Base-by-base conservation (phyloP, 805 yeast species). In the Jamesozyma rosinii region DNA sequence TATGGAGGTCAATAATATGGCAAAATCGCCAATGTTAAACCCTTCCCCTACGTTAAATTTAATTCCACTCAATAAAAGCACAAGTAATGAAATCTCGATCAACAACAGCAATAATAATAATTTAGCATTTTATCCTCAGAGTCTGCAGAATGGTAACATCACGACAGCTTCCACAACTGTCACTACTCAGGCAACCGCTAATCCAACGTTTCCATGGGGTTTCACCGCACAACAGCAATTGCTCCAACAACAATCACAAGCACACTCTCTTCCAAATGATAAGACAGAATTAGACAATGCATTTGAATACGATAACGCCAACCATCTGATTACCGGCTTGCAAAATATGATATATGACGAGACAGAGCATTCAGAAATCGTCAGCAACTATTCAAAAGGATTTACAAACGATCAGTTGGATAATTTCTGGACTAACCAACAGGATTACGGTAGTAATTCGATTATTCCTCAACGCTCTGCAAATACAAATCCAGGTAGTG, bases 361-460 rank as follows among this genome's bases (percentile, higher is more conserved):
- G 39, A 48, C 53, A 1, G 65, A 58, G 36, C 49, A 49, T 37
- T 55, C 60, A 6, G 57, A 54, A 18, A 51, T 51, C 11, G 52
- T 55, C 13, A 59, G 61, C 38, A 59, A 54, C 29, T 52, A 50
- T 42, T 60, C 61, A 17, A 61, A 58, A 33, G 57, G 55, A 2
- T 57, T 55, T 35, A 61, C 64, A 4, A 61, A 56, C 3, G 70
- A 54, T 56, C 65, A 61, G 61, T 54, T 66, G 27, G 66, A 61
- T 44, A 56, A 53, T 35, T 61, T 58, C 44, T 61, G 66, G 66
- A 49, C 47, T 14, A 49, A 38, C 21, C 54, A 55, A 40, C 45
- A 46, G 15, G 35, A 32, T 15, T 11, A 8, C 3, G 37, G 31
- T 27, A 35, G 27, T 37, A 24, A 24, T 24, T 24, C 11, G 11